Percentiles rank a stretch among this genome's conserved stretches.
Conservation (phyloP, 2,329 filamentous ascomycete genomes). For the Verticillium albo-atrum region DNA sequence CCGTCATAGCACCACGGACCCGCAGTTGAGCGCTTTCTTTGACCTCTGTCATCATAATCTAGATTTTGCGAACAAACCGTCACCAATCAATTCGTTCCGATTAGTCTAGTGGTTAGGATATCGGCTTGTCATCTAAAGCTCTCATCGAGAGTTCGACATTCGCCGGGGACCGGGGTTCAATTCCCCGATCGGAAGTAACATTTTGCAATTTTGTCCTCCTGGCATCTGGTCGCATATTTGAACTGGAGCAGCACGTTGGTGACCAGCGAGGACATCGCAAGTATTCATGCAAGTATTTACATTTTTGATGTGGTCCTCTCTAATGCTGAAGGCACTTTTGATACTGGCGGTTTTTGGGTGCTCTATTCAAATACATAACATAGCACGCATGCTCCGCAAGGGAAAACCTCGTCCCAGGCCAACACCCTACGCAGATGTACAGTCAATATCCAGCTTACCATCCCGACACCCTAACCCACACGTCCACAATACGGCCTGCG, state of each 20-base stretch:
- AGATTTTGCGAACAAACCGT: too few species aligned
- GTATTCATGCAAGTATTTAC: too few species aligned
- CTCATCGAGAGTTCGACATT: background rate
- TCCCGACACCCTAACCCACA: slow-evolving; percentile 56
- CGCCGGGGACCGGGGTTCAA: background rate
- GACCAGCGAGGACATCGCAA: too few species aligned
- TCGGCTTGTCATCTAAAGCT: background rate
- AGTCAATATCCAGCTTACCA: slow-evolving; percentile 23
- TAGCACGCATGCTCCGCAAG: too few species aligned
- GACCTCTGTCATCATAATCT: background rate
- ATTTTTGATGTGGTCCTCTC: too few species aligned
- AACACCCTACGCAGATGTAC: background rate
- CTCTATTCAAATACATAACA: too few species aligned
- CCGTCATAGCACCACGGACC: too few species aligned
- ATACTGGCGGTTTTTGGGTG: too few species aligned
- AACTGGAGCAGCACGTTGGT: too few species aligned
- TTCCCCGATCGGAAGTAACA: background rate
- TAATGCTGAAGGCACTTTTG: too few species aligned
- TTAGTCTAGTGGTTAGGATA: background rate
- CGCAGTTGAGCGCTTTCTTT: background rate
- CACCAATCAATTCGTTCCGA: background rate
- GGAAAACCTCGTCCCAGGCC: background rate
- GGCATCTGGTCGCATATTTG: background rate
- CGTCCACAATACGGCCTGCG: slow-evolving; percentile 44
- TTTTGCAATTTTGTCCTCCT: background rate